Conservation (phyloP, 108 stramenopile genomes). For the Discostella stelligeroides region DNA sequence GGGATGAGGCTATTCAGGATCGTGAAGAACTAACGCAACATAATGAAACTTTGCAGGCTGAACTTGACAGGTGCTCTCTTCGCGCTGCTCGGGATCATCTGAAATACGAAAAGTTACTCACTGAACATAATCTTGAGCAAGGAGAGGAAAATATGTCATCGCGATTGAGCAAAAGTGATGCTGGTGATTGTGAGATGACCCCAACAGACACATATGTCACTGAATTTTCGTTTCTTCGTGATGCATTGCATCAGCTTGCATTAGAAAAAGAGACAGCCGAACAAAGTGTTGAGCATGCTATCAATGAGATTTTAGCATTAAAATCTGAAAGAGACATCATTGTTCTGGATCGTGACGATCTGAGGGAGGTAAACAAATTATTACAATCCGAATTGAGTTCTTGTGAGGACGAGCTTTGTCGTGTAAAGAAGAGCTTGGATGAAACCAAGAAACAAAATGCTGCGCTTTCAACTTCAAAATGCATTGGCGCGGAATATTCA, state of each 20-base stretch:
- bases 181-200: too few species aligned
- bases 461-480: neutral
- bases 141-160: too few species aligned
- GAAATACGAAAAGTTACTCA: too few species aligned
- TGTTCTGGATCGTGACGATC: slow-evolving; percentile 7
- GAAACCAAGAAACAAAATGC: neutral
- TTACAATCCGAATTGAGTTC: slow-evolving; percentile 7
- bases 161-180: too few species aligned
- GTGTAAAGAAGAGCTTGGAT: neutral
- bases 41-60: slow-evolving; percentile 4
- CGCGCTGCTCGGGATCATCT: too few species aligned
- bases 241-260: slow-evolving; percentile 14
- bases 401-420: neutral
- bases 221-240: slow-evolving; percentile 19
- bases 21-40: slow-evolving; percentile 4
- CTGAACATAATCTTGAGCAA: too few species aligned
- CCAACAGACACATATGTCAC: slow-evolving; percentile 1
- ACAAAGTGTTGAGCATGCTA: neutral
- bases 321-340: slow-evolving; percentile 4
- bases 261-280: slow-evolving; percentile 19
- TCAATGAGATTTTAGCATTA: neutral
- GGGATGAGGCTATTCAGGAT: neutral
- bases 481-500: neutral
- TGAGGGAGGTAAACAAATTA: slow-evolving; percentile 5
- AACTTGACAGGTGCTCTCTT: neutral